Conservation (phyloP, 805 yeast genomes). For the Saccharomycopsis fermentans region DNA sequence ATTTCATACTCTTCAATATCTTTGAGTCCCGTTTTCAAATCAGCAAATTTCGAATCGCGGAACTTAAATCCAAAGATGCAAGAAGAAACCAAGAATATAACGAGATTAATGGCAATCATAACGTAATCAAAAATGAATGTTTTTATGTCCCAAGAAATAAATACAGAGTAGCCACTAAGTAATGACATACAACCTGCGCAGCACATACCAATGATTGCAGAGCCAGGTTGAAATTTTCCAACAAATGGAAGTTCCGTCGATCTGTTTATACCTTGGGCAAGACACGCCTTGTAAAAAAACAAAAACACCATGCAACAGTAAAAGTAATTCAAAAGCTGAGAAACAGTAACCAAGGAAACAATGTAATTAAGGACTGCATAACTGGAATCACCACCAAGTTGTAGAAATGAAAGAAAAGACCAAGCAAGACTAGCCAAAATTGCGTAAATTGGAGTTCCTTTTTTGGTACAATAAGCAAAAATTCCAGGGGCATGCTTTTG, state of each 20-base stretch:
- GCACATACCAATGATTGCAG: slow-evolving; percentile 38
- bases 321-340: slow-evolving; percentile 53
- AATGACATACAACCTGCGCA: slow-evolving; percentile 42
- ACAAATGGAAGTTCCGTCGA: slow-evolving; percentile 28
- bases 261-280: slow-evolving; percentile 42
- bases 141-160: slow-evolving; percentile 50
- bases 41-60: slow-evolving; percentile 38
- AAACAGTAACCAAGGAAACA: slow-evolving; percentile 59
- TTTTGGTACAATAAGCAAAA: slow-evolving; percentile 48
- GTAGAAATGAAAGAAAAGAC: slow-evolving; percentile 58
- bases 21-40: slow-evolving; percentile 41
- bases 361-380: slow-evolving; percentile 63
- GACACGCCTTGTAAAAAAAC: slow-evolving; percentile 51
- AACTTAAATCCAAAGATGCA: slow-evolving; percentile 38
- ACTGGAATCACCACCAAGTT: slow-evolving; percentile 42
- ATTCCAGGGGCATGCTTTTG: slow-evolving; percentile 66
- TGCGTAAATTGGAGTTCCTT: slow-evolving; percentile 62
- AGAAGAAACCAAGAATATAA: slow-evolving; percentile 43
- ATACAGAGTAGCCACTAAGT: slow-evolving; percentile 61
- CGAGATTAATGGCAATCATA: slow-evolving; percentile 51
- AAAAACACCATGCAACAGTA: slow-evolving; percentile 48
- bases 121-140: slow-evolving; percentile 61
- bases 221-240: slow-evolving; percentile 52
- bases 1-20: slow-evolving; percentile 53
- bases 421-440: slow-evolving; percentile 43